Percentiles rank a stretch among this genome's conserved stretches.
Conservation (phyloP, 129 eudicot genomes). For the Arctium minus region DNA sequence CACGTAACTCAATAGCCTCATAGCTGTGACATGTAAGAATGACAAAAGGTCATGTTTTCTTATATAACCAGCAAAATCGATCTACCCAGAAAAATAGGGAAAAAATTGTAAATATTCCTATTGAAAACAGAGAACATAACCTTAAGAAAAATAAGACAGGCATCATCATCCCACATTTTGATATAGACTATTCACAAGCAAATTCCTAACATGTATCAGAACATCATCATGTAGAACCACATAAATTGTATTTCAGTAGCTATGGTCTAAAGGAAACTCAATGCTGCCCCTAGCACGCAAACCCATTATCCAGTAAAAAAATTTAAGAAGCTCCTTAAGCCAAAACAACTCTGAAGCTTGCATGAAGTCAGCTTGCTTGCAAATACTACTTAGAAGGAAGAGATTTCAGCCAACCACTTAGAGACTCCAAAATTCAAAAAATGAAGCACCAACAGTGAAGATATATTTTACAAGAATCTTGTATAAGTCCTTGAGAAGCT, state of each 20-base stretch:
- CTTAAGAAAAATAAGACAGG: background rate
- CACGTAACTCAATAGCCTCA: slow-evolving; percentile 93
- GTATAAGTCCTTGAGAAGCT: background rate
- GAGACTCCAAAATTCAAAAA: too few species aligned
- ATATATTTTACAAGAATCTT: background rate
- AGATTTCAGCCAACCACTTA: background rate
- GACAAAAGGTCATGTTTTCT: slow-evolving; percentile 3
- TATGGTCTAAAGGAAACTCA: background rate
- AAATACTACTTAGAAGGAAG: background rate
- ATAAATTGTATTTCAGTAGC: background rate
- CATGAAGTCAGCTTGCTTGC: background rate
- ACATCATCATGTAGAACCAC: background rate
- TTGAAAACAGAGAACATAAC: background rate
- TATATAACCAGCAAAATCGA: background rate
- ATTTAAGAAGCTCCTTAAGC: background rate
- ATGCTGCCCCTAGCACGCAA: background rate
- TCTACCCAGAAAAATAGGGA: background rate
- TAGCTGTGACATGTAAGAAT: slow-evolving; percentile 48
- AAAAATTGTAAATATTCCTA: background rate
- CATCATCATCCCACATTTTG: background rate
- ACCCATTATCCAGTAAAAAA: background rate
- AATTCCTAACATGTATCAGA: background rate
- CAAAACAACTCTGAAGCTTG: background rate
- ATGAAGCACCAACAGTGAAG: background rate
- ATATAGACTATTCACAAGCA: background rate